Evolutionary conservation across 2,329 filamentous ascomycete species (phyloP), one percentile per base, ranked within the genome.

Genomic region (Sphaerostilbella broomeana): DNA sequence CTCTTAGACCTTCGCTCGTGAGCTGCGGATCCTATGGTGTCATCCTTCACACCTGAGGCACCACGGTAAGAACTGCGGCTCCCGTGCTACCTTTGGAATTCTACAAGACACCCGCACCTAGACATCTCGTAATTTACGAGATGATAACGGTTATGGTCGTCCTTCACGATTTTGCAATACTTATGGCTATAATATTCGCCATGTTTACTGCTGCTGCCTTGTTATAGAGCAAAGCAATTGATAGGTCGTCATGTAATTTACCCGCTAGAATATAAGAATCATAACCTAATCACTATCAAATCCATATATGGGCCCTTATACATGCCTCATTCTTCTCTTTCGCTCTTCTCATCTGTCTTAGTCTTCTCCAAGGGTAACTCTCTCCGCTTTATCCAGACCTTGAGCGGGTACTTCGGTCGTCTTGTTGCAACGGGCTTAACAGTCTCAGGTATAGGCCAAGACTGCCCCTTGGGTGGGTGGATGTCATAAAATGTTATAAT

Each of bases 401-500:
- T 55, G 15, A 61, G 42, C 1, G 53, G 48, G 15, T 43, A 47
- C 18, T 45, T 47, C 3, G 58, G 57, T 34, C 51, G 43, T 16
- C 49, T 53, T 5, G 55, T 52, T 10, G 58, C 52, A 6, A 51
- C 51, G 3, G 49, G 44, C 11, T 56, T 57, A 16, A 47, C 51
- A 3, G 47, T 46, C 16, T 47, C 47, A 1, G 57, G 52, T 5
- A 44, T 36, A 3, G 43, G 41, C 61, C 59, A 64, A 5, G 38
- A 42, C 4, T 48, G 35, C 10, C 53, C 56, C 5, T 49, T 46
- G 1, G 51, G 51, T 2, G 62, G 55, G 31, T 51, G 42, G 17
- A 66, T 53, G 15, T 65, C 59, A 39, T 65, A 66, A 18, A 64
- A 52, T 0, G 58, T 55, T 21, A 65, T 45, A 11, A 66, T 54